Conservation (phyloP, 176 grass and related monocot species). For the Musa beccarii region DNA sequence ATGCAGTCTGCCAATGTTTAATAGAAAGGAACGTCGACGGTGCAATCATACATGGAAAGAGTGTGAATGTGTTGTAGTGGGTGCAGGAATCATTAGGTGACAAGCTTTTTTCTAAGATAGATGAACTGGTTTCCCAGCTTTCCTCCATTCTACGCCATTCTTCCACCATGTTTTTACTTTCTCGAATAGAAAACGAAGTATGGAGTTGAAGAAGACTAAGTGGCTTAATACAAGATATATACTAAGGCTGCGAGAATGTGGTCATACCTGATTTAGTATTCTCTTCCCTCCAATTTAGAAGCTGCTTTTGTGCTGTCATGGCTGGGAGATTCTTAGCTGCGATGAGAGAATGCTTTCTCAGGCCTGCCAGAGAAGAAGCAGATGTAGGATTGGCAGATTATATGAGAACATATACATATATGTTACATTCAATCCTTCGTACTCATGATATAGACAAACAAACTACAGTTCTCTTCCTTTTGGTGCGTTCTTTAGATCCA, state of each 20-base stretch:
- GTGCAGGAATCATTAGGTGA: conserved; percentile 19
- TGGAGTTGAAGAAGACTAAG: no score
- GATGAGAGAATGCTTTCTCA: not conserved
- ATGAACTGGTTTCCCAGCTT: conserved; percentile 6
- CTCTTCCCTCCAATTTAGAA: not conserved
- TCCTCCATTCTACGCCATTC: not conserved
- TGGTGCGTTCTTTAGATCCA: no score
- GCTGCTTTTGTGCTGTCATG: conserved; percentile 9
- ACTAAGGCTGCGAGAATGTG: not conserved
- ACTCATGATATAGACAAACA: no score
- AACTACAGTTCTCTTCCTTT: no score
- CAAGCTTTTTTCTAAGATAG: conserved; percentile 5
- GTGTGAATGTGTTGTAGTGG: conserved; percentile 8
- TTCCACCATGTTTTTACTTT: not conserved
- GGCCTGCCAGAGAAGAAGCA: not conserved
- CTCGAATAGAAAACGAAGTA: no score
- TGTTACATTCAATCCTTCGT: not conserved
- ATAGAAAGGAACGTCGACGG: not conserved
- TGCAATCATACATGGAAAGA: not conserved
- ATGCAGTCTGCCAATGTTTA: not conserved
- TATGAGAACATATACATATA: not conserved
- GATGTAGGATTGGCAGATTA: not conserved
- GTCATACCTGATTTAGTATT: not conserved
- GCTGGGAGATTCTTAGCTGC: conserved; percentile 6
- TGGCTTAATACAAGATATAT: no score